Conservation (phyloP, 192 early-diverging fungal genomes). For the Backusella liffmaniae region DNA sequence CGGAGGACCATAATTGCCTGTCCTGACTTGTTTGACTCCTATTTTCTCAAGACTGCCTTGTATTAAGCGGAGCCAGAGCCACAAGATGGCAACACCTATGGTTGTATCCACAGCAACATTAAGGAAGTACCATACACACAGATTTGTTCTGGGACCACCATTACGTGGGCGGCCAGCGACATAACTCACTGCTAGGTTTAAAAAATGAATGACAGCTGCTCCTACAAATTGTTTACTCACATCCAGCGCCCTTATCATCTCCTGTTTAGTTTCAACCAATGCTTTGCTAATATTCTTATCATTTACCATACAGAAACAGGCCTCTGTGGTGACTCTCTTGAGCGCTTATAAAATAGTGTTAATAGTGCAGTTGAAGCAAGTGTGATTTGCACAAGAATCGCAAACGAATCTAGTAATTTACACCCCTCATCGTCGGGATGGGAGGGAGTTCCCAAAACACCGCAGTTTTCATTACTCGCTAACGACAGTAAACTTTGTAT, state of each 20-base stretch:
- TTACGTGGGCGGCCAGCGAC: conserved; percentile 54
- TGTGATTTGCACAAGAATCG: conserved; percentile 66
- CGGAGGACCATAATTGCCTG: conserved; percentile 70
- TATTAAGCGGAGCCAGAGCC: conserved; percentile 48
- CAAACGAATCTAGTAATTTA: conserved; percentile 64
- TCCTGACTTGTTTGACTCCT: conserved; percentile 55
- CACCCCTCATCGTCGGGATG: conserved; percentile 30
- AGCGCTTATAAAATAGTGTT: conserved; percentile 68
- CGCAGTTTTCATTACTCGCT: neutral
- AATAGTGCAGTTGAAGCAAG: conserved; percentile 67
- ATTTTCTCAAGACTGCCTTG: conserved; percentile 42
- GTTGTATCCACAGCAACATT: conserved; percentile 78
- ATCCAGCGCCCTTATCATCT: conserved; percentile 57
- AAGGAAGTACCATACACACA: conserved; percentile 77
- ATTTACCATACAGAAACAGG: conserved; percentile 65
- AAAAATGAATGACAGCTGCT: conserved; percentile 63
- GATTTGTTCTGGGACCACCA: conserved; percentile 53
- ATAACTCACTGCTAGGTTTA: conserved; percentile 67
- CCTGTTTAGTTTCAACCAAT: conserved; percentile 1
- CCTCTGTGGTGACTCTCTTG: conserved; percentile 65
- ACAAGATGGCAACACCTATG: conserved; percentile 73
- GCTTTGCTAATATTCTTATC: neutral
- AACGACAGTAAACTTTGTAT: conserved; percentile 3
- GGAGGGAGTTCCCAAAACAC: neutral
- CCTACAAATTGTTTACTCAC: conserved; percentile 78